These are phyloP conservation scores for Mycena floridula DNA, from an alignment of 768 basidiomycete species.

Conservation along the genomic window DNA sequence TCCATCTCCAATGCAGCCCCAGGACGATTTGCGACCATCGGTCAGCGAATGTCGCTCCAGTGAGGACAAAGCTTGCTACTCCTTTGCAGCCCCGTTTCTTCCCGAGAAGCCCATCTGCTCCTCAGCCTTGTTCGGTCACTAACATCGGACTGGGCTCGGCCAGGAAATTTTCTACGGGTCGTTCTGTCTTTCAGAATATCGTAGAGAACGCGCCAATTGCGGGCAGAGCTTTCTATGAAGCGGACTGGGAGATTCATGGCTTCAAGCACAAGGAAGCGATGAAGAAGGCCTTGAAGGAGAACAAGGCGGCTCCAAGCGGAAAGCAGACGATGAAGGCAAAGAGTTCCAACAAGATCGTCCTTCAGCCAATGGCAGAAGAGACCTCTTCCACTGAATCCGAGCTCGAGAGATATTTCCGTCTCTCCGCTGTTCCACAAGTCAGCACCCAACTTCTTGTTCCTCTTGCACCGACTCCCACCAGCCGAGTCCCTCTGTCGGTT, in stretches of 20 bases:
- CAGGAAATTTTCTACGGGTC: conserved; percentile 66
- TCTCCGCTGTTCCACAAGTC: conserved; percentile 28
- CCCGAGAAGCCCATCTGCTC: conserved; percentile 45
- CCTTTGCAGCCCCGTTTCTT: conserved; percentile 44
- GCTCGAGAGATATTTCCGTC: conserved; percentile 60
- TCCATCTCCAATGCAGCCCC: conserved; percentile 22
- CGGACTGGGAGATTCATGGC: conserved; percentile 58
- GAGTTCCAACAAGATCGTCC: not conserved
- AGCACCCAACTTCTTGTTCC: conserved; percentile 71
- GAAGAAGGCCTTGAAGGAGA: conserved; percentile 19
- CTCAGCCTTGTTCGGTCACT: conserved; percentile 41
- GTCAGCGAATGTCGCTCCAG: conserved; percentile 51
- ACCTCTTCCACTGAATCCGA: conserved; percentile 18
- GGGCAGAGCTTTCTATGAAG: conserved; percentile 67
- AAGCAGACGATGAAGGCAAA: conserved; percentile 30
- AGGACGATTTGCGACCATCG: conserved; percentile 37
- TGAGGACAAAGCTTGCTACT: conserved; percentile 43
- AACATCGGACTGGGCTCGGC: conserved; percentile 76
- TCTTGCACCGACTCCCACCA: conserved; percentile 67
- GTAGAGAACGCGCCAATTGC: conserved; percentile 77
- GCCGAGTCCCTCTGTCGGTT: conserved; percentile 52
- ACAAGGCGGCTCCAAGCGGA: conserved; percentile 17
- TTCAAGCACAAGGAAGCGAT: conserved; percentile 35
- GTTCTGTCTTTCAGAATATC: conserved; percentile 75
- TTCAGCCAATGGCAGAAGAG: conserved; percentile 1